Conservation (phyloP, 2,329 filamentous ascomycete genomes). For the Fusarium incarnatum region DNA sequence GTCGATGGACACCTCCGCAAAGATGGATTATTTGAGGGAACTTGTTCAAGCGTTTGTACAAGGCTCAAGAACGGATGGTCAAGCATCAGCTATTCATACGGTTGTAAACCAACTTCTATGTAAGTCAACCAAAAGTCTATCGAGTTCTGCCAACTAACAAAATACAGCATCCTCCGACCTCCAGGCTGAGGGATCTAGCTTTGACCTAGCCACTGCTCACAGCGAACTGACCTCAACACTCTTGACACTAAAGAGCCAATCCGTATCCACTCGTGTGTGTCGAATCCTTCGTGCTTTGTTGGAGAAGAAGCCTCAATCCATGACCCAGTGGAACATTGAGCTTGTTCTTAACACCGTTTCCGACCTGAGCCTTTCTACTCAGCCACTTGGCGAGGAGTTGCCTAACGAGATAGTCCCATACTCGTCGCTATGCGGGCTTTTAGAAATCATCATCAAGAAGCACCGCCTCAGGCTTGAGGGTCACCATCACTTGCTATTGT, state of each 20-base stretch:
- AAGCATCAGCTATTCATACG: constrained; percentile 58
- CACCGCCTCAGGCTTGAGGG: constrained; percentile 71
- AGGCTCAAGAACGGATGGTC: constrained; percentile 52
- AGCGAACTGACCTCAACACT: constrained; percentile 55
- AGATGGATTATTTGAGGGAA: constrained; percentile 55
- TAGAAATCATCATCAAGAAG: constrained; percentile 68
- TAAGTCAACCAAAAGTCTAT: constrained; percentile 36
- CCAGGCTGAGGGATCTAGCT: constrained; percentile 45
- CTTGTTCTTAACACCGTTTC: constrained; percentile 61
- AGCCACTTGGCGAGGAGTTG: constrained; percentile 38
- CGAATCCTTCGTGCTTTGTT: constrained; percentile 60
- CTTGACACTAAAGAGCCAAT: constrained; percentile 42
- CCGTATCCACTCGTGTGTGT: constrained; percentile 55
- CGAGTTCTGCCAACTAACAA: constrained; percentile 19
- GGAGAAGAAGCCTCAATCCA: constrained; percentile 61
- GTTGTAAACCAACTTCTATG: constrained; percentile 56
- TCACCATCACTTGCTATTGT: constrained; percentile 69
- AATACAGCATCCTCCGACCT: constrained; percentile 48
- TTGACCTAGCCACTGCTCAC: constrained; percentile 57
- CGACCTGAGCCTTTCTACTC: constrained; percentile 49
- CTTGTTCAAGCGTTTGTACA: constrained; percentile 51
- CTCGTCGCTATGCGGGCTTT: constrained; percentile 62
- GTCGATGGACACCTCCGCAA: constrained; percentile 48
- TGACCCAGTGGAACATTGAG: constrained; percentile 71
- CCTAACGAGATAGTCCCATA: constrained; percentile 54